Conservation (phyloP, 2,329 filamentous ascomycete species). For the Neocucurbitaria cava region DNA sequence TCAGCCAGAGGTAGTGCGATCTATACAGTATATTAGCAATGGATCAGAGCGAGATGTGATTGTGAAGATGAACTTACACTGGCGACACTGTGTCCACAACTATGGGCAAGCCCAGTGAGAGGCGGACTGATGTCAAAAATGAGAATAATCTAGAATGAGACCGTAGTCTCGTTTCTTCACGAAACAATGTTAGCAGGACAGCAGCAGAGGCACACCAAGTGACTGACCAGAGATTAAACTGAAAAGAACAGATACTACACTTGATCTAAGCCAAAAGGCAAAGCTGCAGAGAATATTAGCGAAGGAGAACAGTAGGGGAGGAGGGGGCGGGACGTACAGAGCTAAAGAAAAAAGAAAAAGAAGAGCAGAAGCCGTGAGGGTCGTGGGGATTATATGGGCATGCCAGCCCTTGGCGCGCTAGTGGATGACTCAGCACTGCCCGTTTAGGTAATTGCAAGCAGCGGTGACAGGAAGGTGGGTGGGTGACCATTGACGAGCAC, state of each 20-base stretch:
- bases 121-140: constrained; percentile 67
- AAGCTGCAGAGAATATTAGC: background rate
- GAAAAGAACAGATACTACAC: constrained; percentile 86
- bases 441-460: too few species aligned
- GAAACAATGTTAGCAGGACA: constrained; percentile 69
- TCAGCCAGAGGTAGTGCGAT: background rate
- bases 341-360: background rate
- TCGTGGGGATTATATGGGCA: too few species aligned
- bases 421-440: too few species aligned
- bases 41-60: too few species aligned
- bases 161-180: constrained; percentile 82
- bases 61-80: constrained; percentile 61
- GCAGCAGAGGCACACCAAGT: too few species aligned
- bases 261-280: constrained; percentile 19
- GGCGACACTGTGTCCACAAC: constrained; percentile 69
- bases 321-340: background rate
- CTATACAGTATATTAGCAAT: too few species aligned
- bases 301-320: background rate
- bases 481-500: too few species aligned
- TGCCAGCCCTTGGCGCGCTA: too few species aligned
- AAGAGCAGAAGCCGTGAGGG: background rate
- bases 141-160: constrained; percentile 59
- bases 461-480: too few species aligned
- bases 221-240: constrained; percentile 82
- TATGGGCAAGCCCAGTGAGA: constrained; percentile 76